Evolutionary conservation across 2,329 filamentous ascomycete species (phyloP), one percentile per base, ranked within the genome.

Genomic region (Graphium sp.): DNA sequence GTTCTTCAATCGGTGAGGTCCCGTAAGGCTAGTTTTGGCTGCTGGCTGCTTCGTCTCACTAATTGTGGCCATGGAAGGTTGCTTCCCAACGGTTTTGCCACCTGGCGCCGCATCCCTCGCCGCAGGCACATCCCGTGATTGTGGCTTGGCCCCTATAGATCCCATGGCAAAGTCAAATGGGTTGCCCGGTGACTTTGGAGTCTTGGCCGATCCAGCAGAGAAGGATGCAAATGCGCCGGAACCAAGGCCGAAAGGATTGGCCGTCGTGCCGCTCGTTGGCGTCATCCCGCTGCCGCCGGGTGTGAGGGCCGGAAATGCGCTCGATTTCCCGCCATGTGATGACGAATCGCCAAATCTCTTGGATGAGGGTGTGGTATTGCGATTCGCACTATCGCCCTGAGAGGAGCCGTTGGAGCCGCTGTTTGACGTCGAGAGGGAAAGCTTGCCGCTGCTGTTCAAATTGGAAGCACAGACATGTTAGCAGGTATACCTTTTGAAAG

Each of bases 141-240:
- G 36, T 25, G 41, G 32, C 41, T 52, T 55, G 27, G 48, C 32
- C 18, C 45, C 41, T 13, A 44, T 48, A 12, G 53, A 46, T 28
- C 63, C 62, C 53, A 73, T 70, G 39, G 71, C 71, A 39, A 77
- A 66, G 39, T 94, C 85, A 50, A 91, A 81, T 10, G 77, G 73
- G 37, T 80, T 77, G 28, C 77, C 80, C 7, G 78, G 67, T 26
- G 80, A 75, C 60, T 94, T 95, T 29, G 84, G 81, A 3, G 84
- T 85, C 59, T 92, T 93, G 19, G 69, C 66, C 18, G 78, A 70
- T 15, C 87, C 85, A 51, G 91, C 91, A 15, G 29, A 22, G 37
- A 56, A 56, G n/a, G 85, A 91, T 22, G 87, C 87, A 50, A 98
- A 98, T 31, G 89, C 89, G 41, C 89, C 89, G 12, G 83, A 91